Evolutionary conservation across 805 yeast genomes (phyloP).

Genomic region (Lachancea dasiensis): DNA sequence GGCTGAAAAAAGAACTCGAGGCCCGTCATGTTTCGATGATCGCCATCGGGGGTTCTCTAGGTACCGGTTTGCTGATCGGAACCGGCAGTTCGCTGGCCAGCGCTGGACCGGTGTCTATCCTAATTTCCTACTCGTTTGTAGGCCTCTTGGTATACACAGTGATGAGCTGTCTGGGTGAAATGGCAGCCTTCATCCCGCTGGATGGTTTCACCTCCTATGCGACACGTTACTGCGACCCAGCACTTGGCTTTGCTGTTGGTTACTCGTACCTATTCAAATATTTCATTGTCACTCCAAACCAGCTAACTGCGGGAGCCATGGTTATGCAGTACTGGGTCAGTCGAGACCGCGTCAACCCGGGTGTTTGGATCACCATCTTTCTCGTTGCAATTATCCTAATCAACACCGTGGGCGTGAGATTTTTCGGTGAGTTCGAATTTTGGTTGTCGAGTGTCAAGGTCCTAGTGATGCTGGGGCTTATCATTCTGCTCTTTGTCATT

Average conservation of each 20-base stretch:
- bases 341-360: slow-evolving; percentile 36
- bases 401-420: slow-evolving; percentile 35
- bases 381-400: slow-evolving; percentile 33
- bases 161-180: slow-evolving; percentile 63
- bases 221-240: slow-evolving; percentile 42
- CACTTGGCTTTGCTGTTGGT: slow-evolving; percentile 43
- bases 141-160: slow-evolving; percentile 68
- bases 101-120: slow-evolving; percentile 56
- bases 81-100: slow-evolving; percentile 63
- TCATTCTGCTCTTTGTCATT: slow-evolving; percentile 54
- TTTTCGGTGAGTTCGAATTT: slow-evolving; percentile 44
- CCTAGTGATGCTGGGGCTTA: slow-evolving; percentile 58
- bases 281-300: slow-evolving; percentile 42
- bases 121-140: slow-evolving; percentile 60
- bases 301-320: slow-evolving; percentile 43
- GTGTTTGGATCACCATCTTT: slow-evolving; percentile 42
- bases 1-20: slow-evolving; percentile 30
- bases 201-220: slow-evolving; percentile 65
- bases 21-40: slow-evolving; percentile 65
- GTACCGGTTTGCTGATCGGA: slow-evolving; percentile 75
- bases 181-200: slow-evolving; percentile 61
- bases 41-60: slow-evolving; percentile 79
- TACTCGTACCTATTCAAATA: slow-evolving; percentile 41
- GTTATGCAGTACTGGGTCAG: slow-evolving; percentile 42
- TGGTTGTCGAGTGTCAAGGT: slow-evolving; percentile 59